Conservation (phyloP, 139 green algal genomes). For the Haematococcus lacustris region DNA sequence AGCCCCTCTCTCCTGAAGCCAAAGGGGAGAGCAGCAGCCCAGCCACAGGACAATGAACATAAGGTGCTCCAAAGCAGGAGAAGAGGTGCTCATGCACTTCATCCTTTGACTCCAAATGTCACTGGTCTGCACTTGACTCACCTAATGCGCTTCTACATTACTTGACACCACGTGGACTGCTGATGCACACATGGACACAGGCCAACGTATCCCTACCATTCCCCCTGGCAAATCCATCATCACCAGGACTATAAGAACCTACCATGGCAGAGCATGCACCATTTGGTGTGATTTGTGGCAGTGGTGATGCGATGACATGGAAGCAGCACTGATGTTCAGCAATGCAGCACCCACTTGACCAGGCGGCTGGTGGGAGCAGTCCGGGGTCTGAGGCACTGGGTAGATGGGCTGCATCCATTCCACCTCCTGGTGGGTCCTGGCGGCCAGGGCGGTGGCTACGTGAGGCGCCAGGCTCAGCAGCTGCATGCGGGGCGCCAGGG, state of each 20-base stretch:
- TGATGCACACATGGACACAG: too few species aligned
- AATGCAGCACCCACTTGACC: neutral
- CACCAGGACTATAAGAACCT: neutral
- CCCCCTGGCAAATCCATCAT: neutral
- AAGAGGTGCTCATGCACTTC: too few species aligned
- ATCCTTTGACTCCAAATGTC: too few species aligned
- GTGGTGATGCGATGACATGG: neutral
- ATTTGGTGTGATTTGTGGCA: neutral
- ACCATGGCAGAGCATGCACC: neutral
- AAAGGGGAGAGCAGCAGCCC: too few species aligned
- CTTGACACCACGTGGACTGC: too few species aligned
- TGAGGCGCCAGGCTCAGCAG: slow-evolving; percentile 29
- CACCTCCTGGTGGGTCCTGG: neutral
- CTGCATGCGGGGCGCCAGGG: neutral
- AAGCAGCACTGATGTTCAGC: too few species aligned
- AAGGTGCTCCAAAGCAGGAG: too few species aligned
- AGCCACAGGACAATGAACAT: too few species aligned
- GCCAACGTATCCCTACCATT: too few species aligned
- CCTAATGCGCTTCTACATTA: too few species aligned
- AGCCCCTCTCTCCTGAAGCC: too few species aligned
- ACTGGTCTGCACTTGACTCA: too few species aligned
- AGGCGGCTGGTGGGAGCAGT: slow-evolving; percentile 7
- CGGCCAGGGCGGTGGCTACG: slow-evolving; percentile 5
- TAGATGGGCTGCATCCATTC: slow-evolving; percentile 24
- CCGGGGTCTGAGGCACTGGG: slow-evolving; percentile 1